Percentiles rank a stretch among this genome's conserved stretches.
phyloP scores from a whole-genome alignment of 768 basidiomycete species.

The Termitomyces sp. region DNA sequence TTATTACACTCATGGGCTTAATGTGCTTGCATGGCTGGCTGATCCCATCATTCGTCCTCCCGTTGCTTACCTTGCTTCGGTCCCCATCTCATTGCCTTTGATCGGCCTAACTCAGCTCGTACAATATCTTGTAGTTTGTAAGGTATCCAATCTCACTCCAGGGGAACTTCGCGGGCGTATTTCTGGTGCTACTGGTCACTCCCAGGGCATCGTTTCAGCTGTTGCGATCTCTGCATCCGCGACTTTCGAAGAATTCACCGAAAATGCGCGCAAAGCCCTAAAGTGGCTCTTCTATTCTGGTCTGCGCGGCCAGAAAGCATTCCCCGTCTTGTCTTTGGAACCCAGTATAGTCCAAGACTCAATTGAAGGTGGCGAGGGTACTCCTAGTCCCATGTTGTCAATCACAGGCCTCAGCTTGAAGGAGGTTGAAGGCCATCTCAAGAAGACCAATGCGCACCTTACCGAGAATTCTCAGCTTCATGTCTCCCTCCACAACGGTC shows the following conservation, averaged over 20 bases:
- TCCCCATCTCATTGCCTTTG: slow-evolving; percentile 91
- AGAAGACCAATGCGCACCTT: slow-evolving; percentile 84
- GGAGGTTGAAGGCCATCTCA: slow-evolving; percentile 76
- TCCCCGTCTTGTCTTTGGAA: slow-evolving; percentile 88
- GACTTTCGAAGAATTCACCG: slow-evolving; percentile 66
- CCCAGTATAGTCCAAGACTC: slow-evolving; percentile 84
- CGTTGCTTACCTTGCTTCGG: slow-evolving; percentile 81
- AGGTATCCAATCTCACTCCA: slow-evolving; percentile 69
- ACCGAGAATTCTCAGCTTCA: slow-evolving; percentile 71
- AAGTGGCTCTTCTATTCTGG: slow-evolving; percentile 93
- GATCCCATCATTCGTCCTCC: slow-evolving; percentile 69
- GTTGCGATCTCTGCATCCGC: slow-evolving; percentile 79
- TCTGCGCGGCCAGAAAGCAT: slow-evolving; percentile 88
- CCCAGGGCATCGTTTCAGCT: slow-evolving; percentile 96
- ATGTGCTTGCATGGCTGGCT: slow-evolving; percentile 81
- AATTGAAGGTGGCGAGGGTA: slow-evolving; percentile 89
- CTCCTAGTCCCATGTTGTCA: slow-evolving; percentile 90
- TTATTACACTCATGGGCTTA: slow-evolving; percentile 77
- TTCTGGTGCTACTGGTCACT: slow-evolving; percentile 91
- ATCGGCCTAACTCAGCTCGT: slow-evolving; percentile 95
- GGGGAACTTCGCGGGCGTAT: slow-evolving; percentile 74
- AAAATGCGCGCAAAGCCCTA: slow-evolving; percentile 78
- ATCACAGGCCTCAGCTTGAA: slow-evolving; percentile 77
- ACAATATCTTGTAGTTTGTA: slow-evolving; percentile 83
- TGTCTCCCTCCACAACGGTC: slow-evolving; percentile 91